phyloP scores from a whole-genome alignment of 2,329 filamentous ascomycete species.

The Ascochyta viciae-villosae region DNA sequence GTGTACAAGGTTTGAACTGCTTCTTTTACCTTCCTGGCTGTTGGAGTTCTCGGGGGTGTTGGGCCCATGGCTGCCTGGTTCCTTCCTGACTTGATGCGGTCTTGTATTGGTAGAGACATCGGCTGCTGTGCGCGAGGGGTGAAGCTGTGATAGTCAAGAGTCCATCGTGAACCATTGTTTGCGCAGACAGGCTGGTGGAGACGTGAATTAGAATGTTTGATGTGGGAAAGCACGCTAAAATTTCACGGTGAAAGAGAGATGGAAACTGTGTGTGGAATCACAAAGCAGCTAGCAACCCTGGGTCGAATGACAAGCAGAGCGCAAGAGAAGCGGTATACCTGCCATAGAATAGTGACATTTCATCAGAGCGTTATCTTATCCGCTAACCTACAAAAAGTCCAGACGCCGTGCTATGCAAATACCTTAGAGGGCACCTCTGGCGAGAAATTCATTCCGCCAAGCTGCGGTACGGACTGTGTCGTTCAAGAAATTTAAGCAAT shows the following conservation, averaged over 20 bases:
- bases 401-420: constrained; percentile 26
- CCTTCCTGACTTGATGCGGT: neutral
- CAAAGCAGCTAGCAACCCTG: neutral
- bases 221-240: neutral
- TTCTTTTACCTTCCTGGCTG: constrained; percentile 16
- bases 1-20: no score
- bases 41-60: constrained; percentile 7
- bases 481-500: constrained; percentile 10
- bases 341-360: neutral
- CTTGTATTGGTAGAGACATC: neutral
- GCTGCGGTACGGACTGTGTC: no score
- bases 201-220: neutral
- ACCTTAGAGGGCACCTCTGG: neutral
- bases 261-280: neutral
- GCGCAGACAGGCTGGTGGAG: neutral
- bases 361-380: neutral
- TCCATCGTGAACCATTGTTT: neutral
- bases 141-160: neutral
- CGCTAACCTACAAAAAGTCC: neutral
- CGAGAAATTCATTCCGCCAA: neutral
- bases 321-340: neutral
- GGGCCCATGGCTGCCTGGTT: constrained; percentile 1
- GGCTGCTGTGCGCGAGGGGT: neutral
- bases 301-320: neutral
- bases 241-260: neutral